Evolutionary conservation across 1,284 basidiomycete genomes (phyloP).

Genomic region (Fistulinella cinereoalba): DNA sequence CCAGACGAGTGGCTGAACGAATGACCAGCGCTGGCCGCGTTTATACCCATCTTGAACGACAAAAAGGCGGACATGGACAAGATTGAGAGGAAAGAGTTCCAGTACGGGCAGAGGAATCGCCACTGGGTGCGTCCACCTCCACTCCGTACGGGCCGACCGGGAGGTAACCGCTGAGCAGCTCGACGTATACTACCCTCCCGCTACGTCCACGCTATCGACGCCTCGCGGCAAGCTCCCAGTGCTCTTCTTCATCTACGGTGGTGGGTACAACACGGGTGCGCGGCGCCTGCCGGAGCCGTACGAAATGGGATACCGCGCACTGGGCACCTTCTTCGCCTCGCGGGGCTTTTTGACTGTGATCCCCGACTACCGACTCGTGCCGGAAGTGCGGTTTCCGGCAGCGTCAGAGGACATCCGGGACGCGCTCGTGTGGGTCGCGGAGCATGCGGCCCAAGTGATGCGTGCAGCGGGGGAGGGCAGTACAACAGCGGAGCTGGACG

Average conservation of each 20-base stretch:
- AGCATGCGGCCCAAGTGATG: constrained; percentile 34
- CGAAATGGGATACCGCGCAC: constrained; percentile 50
- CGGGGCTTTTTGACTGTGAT: constrained; percentile 59
- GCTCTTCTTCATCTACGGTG: constrained; percentile 63
- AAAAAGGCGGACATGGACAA: constrained; percentile 40
- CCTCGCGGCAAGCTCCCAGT: constrained; percentile 42
- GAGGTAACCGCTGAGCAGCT: constrained; percentile 41
- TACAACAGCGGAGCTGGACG: constrained; percentile 33
- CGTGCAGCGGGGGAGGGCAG: constrained; percentile 13
- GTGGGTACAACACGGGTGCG: constrained; percentile 53
- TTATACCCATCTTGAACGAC: constrained; percentile 43
- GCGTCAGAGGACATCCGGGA: constrained; percentile 55
- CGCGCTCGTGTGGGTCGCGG: constrained; percentile 52
- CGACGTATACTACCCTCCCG: constrained; percentile 56
- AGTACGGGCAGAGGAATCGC: constrained; percentile 50
- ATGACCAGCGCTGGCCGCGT: constrained; percentile 41
- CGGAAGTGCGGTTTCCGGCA: constrained; percentile 49
- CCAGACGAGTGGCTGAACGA: constrained; percentile 4
- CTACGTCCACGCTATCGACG: constrained; percentile 20
- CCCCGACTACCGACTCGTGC: constrained; percentile 62
- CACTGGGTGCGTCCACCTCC: constrained; percentile 44
- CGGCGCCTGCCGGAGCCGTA: constrained; percentile 45
- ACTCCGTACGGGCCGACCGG: neutral
- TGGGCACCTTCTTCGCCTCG: constrained; percentile 58
- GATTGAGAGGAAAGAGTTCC: constrained; percentile 49